Base-by-base conservation (phyloP, 371 early-diverging fungal species). In the Capniomyces stellatus region DNA sequence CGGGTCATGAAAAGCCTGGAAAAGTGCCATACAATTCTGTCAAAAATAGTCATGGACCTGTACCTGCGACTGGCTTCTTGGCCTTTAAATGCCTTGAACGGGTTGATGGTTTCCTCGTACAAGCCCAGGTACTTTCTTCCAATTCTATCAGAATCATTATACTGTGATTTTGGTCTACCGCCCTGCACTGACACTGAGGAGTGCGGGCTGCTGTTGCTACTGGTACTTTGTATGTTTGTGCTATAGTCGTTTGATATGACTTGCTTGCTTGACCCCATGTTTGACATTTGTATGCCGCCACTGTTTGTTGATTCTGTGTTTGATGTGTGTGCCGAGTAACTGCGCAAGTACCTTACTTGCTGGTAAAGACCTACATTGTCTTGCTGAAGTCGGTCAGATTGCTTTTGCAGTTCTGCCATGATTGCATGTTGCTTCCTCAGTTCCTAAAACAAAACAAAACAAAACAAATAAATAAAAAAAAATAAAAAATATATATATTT, bases 311-410 rank as follows among this genome's bases (percentile, higher is more conserved):
- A 19, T 46, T 60, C 69, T 30, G 58, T 49, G 51, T 43, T 54
- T 3, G 61, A 39, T 35, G 54, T 62, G 1, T 57, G 53, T 8
- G 39, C 54, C 13, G 58, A 48, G 60, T 78, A 84, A 28, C 73
- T 69, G 53, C 82, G 79, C 52, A 80, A 67, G 59, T 77, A 92
- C 54, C 81, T 77, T 30, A 88, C 71, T 58, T 84, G 80, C 58
- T 91, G 90, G 57, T 85, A 92, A 31, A 92, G 62, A 51, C 85
- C 82, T 42, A 89, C 58, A 57, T 91, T 92, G 58, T 92, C 93
- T 31, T 71, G 64, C 54, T 82, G 76, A 28, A 85, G 59, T 13
- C 67, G 71, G 15, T 79, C 77, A 3, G 78, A 57, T 54, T 85
- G 77, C n/a, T 70, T 64, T 44, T 71, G 73, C 40, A 85, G 59